phyloP scores from a whole-genome alignment of 805 yeast genomes.

The Vanderwaltozyma verrucispora region DNA sequence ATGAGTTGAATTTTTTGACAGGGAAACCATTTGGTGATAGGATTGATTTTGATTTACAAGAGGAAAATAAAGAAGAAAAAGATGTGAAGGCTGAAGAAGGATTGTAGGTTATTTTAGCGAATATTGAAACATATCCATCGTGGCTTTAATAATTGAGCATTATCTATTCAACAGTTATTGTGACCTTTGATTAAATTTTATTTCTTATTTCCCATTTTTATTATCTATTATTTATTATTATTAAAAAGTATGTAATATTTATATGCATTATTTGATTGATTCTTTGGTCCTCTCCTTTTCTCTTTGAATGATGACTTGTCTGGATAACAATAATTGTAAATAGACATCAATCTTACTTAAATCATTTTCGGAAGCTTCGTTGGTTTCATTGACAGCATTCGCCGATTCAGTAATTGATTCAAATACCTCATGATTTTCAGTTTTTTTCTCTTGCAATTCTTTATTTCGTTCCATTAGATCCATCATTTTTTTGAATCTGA shows the following conservation, averaged over 20 bases:
- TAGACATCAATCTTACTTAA: slow-evolving; percentile 24
- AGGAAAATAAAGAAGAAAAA: background rate
- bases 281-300: slow-evolving; percentile 33
- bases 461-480: slow-evolving; percentile 59
- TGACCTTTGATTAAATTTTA: no score
- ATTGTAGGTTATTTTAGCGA: no score
- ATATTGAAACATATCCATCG: no score
- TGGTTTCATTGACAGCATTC: slow-evolving; percentile 44
- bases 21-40: slow-evolving; percentile 46
- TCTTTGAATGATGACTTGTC: slow-evolving; percentile 50
- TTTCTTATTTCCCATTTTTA: no score
- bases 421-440: slow-evolving; percentile 1
- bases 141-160: no score
- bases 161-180: no score
- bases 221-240: no score
- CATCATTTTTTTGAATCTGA: slow-evolving; percentile 70
- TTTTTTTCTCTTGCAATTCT: slow-evolving; percentile 5
- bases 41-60: slow-evolving; percentile 33
- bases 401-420: background rate
- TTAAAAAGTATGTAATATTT: no score
- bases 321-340: slow-evolving; percentile 49
- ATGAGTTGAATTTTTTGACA: slow-evolving; percentile 37
- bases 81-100: no score
- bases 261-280: slow-evolving; percentile 20
- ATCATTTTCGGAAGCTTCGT: slow-evolving; percentile 20